A percentile compares a stretch with the other conserved stretches of the same genome.
These are phyloP conservation scores for Solanum gracilifrons DNA, from an alignment of 257 asterid genomes.

Conservation along the genomic window DNA sequence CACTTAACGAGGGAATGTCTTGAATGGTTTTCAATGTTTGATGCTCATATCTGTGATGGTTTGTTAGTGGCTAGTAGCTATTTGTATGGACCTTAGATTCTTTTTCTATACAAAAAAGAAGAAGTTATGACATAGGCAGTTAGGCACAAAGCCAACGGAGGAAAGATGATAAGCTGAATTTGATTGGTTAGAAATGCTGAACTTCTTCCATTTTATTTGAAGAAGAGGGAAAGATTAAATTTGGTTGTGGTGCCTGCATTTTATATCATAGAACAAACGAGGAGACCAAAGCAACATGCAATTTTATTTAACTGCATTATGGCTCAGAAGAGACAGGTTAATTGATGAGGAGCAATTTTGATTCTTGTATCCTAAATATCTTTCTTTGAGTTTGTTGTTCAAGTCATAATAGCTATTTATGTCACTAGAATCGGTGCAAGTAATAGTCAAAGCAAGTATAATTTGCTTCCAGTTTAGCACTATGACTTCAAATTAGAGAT, in stretches of 20 bases:
- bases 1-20: not conserved
- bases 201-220: not conserved
- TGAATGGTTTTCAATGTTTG: not conserved
- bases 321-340: not conserved
- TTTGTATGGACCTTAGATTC: not conserved
- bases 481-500: not conserved
- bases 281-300: not conserved
- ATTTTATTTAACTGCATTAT: not conserved
- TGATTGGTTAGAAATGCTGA: not conserved
- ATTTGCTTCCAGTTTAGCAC: not conserved
- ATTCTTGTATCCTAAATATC: not conserved
- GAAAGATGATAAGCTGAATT: not conserved
- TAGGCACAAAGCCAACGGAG: not conserved
- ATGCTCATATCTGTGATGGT: not conserved
- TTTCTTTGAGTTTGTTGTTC: not conserved
- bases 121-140: not conserved
- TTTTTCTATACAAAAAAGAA: not conserved
- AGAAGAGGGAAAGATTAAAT: not conserved
- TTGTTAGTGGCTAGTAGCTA: not conserved
- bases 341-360: not conserved
- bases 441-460: not conserved
- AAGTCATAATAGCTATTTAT: not conserved
- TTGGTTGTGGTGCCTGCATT: not conserved
- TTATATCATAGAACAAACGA: not conserved
- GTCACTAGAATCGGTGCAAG: not conserved